Conservation (phyloP, 495 filamentous ascomycete genomes). For the Lophiotrema nucula region DNA sequence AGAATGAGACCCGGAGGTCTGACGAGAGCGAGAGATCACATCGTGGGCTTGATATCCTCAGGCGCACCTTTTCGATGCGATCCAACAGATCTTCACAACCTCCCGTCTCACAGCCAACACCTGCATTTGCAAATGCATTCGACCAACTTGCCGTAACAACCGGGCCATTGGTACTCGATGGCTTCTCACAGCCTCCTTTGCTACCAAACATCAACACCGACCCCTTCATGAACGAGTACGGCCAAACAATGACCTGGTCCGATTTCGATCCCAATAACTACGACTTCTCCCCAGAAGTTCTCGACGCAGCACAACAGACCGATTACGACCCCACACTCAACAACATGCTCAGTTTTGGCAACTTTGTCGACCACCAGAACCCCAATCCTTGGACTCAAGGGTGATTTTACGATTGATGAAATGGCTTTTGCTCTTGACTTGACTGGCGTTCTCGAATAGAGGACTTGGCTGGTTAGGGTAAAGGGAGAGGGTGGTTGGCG, state of each 20-base stretch:
- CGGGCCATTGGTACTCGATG: background rate
- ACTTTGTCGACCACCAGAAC: background rate
- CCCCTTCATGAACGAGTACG: background rate
- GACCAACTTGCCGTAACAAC: background rate
- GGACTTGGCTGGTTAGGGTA: too few relatives aligned
- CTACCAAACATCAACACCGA: slow-evolving; percentile 7
- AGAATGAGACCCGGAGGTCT: background rate
- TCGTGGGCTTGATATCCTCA: background rate
- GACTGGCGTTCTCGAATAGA: too few relatives aligned
- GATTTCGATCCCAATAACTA: background rate
- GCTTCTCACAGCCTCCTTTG: background rate
- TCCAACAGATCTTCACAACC: background rate
- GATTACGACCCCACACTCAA: background rate
- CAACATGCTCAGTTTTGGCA: background rate
- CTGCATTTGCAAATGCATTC: slow-evolving; percentile 3
- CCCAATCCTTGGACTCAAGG: too few relatives aligned
- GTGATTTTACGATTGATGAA: too few relatives aligned
- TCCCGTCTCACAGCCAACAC: background rate
- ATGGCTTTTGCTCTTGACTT: too few relatives aligned
- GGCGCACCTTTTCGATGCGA: background rate
- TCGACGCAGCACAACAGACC: background rate
- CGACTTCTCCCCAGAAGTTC: background rate
- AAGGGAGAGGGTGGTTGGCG: too few relatives aligned
- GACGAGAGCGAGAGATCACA: background rate
- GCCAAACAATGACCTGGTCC: background rate